Evolutionary conservation across 768 basidiomycete species (phyloP), one percentile per base, ranked within the genome.

Genomic region (Hericium alpestre): DNA sequence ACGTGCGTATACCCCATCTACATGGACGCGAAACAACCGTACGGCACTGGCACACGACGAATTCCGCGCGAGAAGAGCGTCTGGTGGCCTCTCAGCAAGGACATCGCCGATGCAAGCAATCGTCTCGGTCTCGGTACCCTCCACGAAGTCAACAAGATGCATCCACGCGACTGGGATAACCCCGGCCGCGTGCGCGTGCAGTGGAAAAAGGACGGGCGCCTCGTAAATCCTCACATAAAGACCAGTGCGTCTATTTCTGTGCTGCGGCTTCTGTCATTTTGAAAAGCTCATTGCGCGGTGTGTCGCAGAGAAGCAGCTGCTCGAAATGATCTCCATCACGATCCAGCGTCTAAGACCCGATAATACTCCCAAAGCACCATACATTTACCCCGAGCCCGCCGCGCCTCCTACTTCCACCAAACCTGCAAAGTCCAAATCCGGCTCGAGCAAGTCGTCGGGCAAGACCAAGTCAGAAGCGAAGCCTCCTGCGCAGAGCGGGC

Each of bases 161-260:
- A 99, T 65, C 95, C 95, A 11, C 81, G 90, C 53, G 95, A 99
- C 70, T 99, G 95, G 95, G 94, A 90, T 66, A 99, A 99, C 69
- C 95, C 95, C 0, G 95, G 95, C 9, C 81, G 95, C 23, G 91
- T 99, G 58, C 82, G 92, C 61, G 89, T 98, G 22, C 89, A 89
- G 66, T 91, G 87, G 87, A 92, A 89, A 78, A 86, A 86, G 69
- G 86, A 90, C 58, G 89, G 79, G 0, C 65, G 70, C 38, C 74
- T 86, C 9, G 71, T 87, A 58, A 86, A 90, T 64, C 74, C 79
- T 2, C 65, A 68, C n/a, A 83, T 92, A 65, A 83, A 79, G 72
- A 86, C 84, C 37, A 92, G 90, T 92, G 67, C 63, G 85, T 78
- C 25, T n/a, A 6, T 27, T 11, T 11, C 15, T 16, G 18, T 25